Evolutionary conservation across 1,284 basidiomycete species (phyloP), one percentile per base, ranked within the genome.

Genomic region (Volvariella surrecta): DNA sequence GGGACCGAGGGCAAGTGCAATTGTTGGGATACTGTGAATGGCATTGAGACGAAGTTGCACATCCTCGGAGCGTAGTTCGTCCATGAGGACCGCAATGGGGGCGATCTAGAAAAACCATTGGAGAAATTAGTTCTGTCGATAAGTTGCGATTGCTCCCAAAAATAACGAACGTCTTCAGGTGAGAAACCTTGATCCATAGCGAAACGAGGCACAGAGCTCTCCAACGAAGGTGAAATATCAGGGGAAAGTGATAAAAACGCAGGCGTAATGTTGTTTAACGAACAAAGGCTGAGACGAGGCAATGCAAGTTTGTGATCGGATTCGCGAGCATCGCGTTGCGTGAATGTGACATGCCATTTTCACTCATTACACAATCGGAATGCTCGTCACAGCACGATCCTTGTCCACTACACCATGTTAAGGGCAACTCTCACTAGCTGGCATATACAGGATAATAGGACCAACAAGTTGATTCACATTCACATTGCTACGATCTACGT

Each of bases 11-110:
- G 96, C 96, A 49, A 99, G 79, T 2, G 96, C 96, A 66, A 99
- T 99, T 44, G 96, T 99, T 48, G 93, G 94, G 59, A 99, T 81
- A 63, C 95, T 91, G 67, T 96, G 92, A 55, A 99, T 96, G 48
- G 96, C 95, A 58, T 96, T 96, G 56, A 99, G 73, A 43, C 96
- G 87, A 44, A 98, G 70, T 53, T 88, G 73, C 47, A 99, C 95
- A 67, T 99, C 96, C 61, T 97, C 93, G 40, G 90, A 90, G 60
- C 91, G 87, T 46, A 96, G 73, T 69, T 96, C 92, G 69, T 96
- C 92, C 80, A 95, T 92, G 44, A 94, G 76, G 63, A 94, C 81
- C 54, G 84, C 84, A 68, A 88, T 88, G 66, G 84, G 84, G 15
- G 82, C 82, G 67, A 88, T 83, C 85, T 88, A 47, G 47, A 50